A percentile compares a stretch with the other conserved stretches of the same genome.
phyloP scores from a whole-genome alignment of 805 yeast species.

The Saccharomycopsis fermentans region DNA sequence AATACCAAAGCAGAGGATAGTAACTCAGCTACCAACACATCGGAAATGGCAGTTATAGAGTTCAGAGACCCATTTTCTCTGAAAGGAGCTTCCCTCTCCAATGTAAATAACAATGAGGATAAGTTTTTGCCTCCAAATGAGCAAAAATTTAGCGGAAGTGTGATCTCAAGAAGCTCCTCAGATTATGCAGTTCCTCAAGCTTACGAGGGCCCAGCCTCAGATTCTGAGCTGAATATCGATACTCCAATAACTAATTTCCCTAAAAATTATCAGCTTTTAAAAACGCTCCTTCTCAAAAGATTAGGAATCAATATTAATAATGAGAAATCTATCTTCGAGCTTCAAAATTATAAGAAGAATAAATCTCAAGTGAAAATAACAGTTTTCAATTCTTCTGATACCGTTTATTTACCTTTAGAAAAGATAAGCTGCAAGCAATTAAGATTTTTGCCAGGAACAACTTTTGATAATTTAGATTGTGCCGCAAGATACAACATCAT shows the following conservation, averaged over 20 bases:
- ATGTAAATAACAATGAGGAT: too few relatives aligned
- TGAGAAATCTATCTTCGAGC: conserved; percentile 7
- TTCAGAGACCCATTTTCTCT: too few relatives aligned
- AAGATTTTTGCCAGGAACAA: neutral
- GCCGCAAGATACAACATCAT: neutral
- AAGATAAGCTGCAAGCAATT: neutral
- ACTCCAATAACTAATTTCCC: neutral
- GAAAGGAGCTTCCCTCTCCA: too few relatives aligned
- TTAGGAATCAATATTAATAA: conserved; percentile 12
- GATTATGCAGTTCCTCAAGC: too few relatives aligned
- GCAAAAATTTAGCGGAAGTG: too few relatives aligned
- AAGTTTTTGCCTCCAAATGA: too few relatives aligned
- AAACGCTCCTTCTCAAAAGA: neutral
- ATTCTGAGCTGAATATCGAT: neutral
- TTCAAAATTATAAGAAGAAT: neutral
- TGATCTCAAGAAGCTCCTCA: too few relatives aligned
- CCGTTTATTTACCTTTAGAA: conserved; percentile 7
- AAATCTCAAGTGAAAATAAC: conserved; percentile 5
- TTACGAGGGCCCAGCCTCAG: too few relatives aligned
- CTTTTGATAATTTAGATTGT: neutral
- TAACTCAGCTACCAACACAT: too few relatives aligned
- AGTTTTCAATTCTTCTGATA: conserved; percentile 10
- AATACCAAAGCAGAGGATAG: too few relatives aligned
- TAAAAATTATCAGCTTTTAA: neutral
- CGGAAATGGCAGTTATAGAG: too few relatives aligned